Base-by-base conservation (phyloP, 2,329 filamentous ascomycete genomes). In the Monosporascus sp. region DNA sequence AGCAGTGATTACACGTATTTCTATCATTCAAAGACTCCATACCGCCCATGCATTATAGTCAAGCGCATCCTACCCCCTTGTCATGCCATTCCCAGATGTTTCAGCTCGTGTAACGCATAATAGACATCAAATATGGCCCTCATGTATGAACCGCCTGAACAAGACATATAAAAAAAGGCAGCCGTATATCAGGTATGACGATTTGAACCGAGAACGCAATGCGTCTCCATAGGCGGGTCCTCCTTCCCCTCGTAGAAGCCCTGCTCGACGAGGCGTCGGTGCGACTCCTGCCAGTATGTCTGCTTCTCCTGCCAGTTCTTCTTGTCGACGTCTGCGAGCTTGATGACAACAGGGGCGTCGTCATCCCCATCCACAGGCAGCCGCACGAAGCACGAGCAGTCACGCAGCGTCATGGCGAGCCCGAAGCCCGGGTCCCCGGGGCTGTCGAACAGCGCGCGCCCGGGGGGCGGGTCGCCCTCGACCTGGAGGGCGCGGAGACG, bases 351-450 rank as follows among this genome's bases (percentile, higher is more conserved):
- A 1, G 66, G 65, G 7, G 58, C 60, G 44, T 69, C 64, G 18
- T 60, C 55, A 7, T 54, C 51, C 15, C 56, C 52, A 8, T 22
- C 24, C 24, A 25, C 11, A 3, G 17, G 42, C 22, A 46, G 69
- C 69, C 82, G 81, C 41, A 90, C 73, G 63, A 86, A 91, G 61
- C 89, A 80, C 3, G 87, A 89, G 67, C 89, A 91, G 72, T 94
- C 89, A 48, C 89, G 76, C 58, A 94, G 68, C 3, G 89, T 92
- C 89, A 93, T 93, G 52, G 88, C 87, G 6, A 89, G 74, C 14
- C 81, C 78, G 55, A 88, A 84, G 27, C 79, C 72, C 4, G 65
- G 54, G 52, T 74, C 68, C 20, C 63, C 56, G 2, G 66, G 66
- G 47, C 74, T 65, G 8, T 73, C 70, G 3, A 70, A 60, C 2